These are phyloP conservation scores for Phanerochaete sordida DNA, from an alignment of 768 basidiomycete genomes.

Conservation along the genomic window DNA sequence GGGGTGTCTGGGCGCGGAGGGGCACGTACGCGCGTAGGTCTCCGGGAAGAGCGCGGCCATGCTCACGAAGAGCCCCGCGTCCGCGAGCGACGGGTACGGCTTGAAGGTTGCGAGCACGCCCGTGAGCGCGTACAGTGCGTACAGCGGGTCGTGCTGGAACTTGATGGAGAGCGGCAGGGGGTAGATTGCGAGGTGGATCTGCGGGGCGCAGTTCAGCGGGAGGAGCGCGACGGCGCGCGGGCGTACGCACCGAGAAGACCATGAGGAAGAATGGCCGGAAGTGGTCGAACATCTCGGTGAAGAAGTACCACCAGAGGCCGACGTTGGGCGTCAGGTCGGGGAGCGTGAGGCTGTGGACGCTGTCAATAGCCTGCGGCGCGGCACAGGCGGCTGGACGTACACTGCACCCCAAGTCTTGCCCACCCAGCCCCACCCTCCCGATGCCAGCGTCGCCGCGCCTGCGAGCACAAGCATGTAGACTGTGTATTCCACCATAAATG, in stretches of 20 bases:
- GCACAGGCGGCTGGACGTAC: slow-evolving; percentile 37
- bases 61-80: slow-evolving; percentile 81
- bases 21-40: slow-evolving; percentile 69
- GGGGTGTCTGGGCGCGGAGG: not conserved
- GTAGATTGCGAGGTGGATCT: slow-evolving; percentile 85
- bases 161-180: slow-evolving; percentile 83
- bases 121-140: slow-evolving; percentile 69
- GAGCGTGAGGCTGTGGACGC: slow-evolving; percentile 57
- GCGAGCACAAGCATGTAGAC: slow-evolving; percentile 48
- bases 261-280: slow-evolving; percentile 95
- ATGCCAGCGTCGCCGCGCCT: slow-evolving; percentile 48
- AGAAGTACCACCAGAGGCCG: slow-evolving; percentile 99
- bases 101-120: slow-evolving; percentile 86
- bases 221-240: not conserved
- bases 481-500: slow-evolving; percentile 46
- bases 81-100: slow-evolving; percentile 87
- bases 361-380: not conserved
- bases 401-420: slow-evolving; percentile 81
- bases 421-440: slow-evolving; percentile 68
- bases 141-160: slow-evolving; percentile 87
- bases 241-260: slow-evolving; percentile 75
- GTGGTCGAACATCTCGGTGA: slow-evolving; percentile 99
- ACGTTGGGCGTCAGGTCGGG: slow-evolving; percentile 92
- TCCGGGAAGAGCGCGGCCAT: slow-evolving; percentile 84
- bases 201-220: no score